These are phyloP conservation scores for Iberis pinnata DNA, from an alignment of 345 rosid genomes.

Conservation along the genomic window DNA sequence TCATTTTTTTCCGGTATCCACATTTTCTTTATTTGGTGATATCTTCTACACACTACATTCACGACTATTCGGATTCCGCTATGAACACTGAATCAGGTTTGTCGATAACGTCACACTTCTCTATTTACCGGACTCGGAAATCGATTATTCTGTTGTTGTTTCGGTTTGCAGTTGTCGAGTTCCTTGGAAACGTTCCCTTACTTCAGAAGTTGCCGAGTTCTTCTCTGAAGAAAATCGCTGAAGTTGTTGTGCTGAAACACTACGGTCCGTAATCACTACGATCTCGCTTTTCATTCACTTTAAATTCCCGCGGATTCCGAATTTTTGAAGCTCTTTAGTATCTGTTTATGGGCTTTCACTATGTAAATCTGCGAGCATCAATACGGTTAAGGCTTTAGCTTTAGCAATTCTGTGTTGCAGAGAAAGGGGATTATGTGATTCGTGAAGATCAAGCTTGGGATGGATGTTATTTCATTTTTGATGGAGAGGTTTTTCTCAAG, in stretches of 20 bases:
- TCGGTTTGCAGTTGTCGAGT: conserved; percentile 54
- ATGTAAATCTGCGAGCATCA: no score
- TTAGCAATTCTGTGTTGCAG: conserved; percentile 30
- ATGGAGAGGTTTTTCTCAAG: conserved; percentile 69
- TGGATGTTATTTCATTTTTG: conserved; percentile 78
- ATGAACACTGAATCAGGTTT: conserved; percentile 49
- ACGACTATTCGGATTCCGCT: background rate
- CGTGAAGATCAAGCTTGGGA: conserved; percentile 68
- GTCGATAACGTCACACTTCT: no score
- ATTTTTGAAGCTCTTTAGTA: background rate
- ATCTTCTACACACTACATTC: no score
- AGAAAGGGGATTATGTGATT: conserved; percentile 59
- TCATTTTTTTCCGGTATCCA: no score
- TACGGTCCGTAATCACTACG: conserved; percentile 38
- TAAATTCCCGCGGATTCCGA: no score
- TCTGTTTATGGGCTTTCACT: no score
- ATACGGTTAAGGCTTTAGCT: no score
- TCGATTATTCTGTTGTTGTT: no score
- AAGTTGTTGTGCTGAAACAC: conserved; percentile 42
- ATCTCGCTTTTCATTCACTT: no score
- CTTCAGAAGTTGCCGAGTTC: conserved; percentile 74
- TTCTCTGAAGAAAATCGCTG: conserved; percentile 59
- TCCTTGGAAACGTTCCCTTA: conserved; percentile 70
- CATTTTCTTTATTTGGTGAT: no score
- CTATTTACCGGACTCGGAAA: no score